These are phyloP conservation scores for Huntiella decipiens DNA, from an alignment of 2,329 filamentous ascomycete species.

Conservation along the genomic window DNA sequence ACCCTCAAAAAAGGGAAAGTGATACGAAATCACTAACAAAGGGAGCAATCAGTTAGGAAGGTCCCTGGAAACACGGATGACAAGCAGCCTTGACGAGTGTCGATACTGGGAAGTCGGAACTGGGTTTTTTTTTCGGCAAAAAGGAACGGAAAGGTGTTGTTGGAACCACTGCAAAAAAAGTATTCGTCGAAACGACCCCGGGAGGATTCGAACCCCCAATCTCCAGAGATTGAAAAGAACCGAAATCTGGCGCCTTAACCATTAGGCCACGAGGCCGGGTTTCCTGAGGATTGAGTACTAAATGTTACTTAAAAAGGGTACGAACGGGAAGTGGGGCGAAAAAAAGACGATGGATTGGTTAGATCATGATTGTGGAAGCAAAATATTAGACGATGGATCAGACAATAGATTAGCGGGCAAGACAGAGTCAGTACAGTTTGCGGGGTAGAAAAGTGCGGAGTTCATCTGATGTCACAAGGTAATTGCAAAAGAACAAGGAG, in stretches of 20 bases:
- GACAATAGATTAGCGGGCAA: too few relatives aligned
- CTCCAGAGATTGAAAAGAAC: slow-evolving; percentile 9
- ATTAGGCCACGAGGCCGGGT: slow-evolving; percentile 12
- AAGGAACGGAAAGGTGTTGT: neutral
- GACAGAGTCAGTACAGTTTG: too few relatives aligned
- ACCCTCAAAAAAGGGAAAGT: neutral
- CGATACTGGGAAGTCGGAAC: neutral
- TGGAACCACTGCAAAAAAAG: too few relatives aligned
- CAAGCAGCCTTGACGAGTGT: neutral
- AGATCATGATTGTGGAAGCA: neutral
- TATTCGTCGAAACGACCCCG: slow-evolving; percentile 5
- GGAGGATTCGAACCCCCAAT: slow-evolving; percentile 12
- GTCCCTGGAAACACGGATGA: too few relatives aligned
- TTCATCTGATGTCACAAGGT: too few relatives aligned
- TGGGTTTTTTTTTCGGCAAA: neutral
- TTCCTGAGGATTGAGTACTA: neutral
- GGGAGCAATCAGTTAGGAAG: neutral
- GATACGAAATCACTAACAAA: neutral
- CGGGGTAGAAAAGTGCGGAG: too few relatives aligned
- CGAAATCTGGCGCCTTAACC: slow-evolving; percentile 12
- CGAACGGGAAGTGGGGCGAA: neutral
- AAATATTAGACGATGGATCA: too few relatives aligned
- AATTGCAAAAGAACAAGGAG: too few relatives aligned
- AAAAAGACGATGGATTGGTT: neutral
- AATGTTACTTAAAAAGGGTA: neutral